Evolutionary conservation across 257 asterid genomes (phyloP).

Genomic region (Nicotiana obtusifolia): DNA sequence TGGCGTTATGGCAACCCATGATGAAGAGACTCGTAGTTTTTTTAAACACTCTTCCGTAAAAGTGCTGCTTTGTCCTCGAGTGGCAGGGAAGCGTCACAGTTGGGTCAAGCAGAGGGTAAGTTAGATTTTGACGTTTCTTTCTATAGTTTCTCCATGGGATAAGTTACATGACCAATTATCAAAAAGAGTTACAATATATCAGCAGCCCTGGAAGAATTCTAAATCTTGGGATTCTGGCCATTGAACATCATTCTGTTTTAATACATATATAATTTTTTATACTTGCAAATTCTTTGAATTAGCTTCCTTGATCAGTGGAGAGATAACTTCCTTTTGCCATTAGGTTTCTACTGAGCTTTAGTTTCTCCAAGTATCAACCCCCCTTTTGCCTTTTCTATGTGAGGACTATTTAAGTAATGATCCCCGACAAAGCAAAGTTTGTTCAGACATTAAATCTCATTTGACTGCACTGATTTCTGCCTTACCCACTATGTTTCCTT

Average conservation of each 20-base stretch:
- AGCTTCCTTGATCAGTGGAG: neutral
- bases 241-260: neutral
- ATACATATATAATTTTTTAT: neutral
- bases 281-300: neutral
- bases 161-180: neutral
- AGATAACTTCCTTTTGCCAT: neutral
- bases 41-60: constrained; percentile 94
- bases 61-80: constrained; percentile 94
- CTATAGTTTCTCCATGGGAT: neutral
- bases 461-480: neutral
- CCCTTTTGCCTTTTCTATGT: neutral
- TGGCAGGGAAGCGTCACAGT: constrained; percentile 95
- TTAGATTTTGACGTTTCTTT: constrained; percentile 1
- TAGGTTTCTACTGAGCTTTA: neutral
- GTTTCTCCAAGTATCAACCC: neutral
- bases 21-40: constrained; percentile 91
- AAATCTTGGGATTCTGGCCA: neutral
- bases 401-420: neutral
- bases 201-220: neutral
- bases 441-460: neutral
- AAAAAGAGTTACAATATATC: neutral
- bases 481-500: constrained; percentile 7
- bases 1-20: constrained; percentile 98
- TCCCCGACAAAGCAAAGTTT: neutral
- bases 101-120: constrained; percentile 90